Evolutionary conservation across 2,329 filamentous ascomycete genomes (phyloP), one percentile per base, ranked within the genome.

Genomic region (Trichophyton equinum): DNA sequence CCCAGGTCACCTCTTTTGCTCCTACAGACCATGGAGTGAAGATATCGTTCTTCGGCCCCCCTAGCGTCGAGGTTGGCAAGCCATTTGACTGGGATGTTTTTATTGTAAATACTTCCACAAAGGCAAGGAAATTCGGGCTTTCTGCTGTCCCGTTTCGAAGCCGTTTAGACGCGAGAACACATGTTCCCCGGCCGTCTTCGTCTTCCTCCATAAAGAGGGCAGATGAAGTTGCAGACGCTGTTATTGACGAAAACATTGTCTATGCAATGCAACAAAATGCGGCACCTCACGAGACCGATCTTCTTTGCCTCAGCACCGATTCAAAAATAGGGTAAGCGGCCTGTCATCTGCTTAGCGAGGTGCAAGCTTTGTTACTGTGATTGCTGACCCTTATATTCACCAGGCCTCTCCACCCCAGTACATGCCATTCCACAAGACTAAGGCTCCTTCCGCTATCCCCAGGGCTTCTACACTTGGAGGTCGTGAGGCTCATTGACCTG

Each of bases 231-330:
- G 79, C 79, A 5, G 76, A 78, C 61, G 79, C 81, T 0, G 76
- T 83, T n/a, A 74, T 79, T 2, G 81, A 84, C 62, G 80, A 83
- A 56, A 81, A 81, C 59, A 72, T 80, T 27, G 71, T 83, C 4
- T 81, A 82, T 68, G 79, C 78, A 7, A 79, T 79, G 69, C 80
- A 82, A 65, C 79, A 77, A 68, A 77, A 74, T 61, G 74, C 76
- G 13, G 72, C 72, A 13, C 74, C 74, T 3, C 78, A 82, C 58
- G 75, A 78, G 60, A 77, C 77, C 3, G 78, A 82, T 49, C 68
- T 85, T 42, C 72, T 84, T 42, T 80, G 79, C 64, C 68, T 85
- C 61, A 84, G 79, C 53, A 79, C 82, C 0, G 82, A 85, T 66
- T 73, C 84, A 22, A 75, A 80, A 30, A 75, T 84, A 59, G 82